Conservation (phyloP, 208 protist genomes). For the Angomonas ambiguus region DNA sequence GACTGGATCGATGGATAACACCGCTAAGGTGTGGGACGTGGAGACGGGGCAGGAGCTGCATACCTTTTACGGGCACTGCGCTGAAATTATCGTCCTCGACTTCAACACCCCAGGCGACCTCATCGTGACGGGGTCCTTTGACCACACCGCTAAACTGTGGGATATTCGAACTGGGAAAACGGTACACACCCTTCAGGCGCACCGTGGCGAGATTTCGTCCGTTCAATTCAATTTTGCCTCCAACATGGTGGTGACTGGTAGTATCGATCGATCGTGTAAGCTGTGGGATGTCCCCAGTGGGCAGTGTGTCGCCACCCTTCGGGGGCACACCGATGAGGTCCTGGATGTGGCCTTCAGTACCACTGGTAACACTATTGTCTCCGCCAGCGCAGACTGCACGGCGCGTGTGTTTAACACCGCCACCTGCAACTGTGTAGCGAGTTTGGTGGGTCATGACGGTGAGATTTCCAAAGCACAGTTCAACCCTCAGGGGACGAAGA, state of each 20-base stretch:
- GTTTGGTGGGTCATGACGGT: constrained; percentile 89
- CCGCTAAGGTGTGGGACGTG: constrained; percentile 92
- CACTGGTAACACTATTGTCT: constrained; percentile 85
- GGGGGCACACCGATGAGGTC: constrained; percentile 92
- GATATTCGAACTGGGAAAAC: constrained; percentile 83
- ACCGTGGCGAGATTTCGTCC: constrained; percentile 92
- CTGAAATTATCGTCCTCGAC: constrained; percentile 90
- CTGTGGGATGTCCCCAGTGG: constrained; percentile 93
- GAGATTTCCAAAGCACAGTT: constrained; percentile 95
- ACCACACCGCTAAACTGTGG: constrained; percentile 93
- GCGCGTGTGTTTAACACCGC: constrained; percentile 90
- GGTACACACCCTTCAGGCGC: constrained; percentile 88
- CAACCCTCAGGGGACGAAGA: constrained; percentile 93
- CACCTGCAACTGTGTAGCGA: constrained; percentile 84
- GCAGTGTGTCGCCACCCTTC: constrained; percentile 83
- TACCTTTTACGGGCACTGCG: constrained; percentile 90
- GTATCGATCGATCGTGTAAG: constrained; percentile 94
- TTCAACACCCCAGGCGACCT: constrained; percentile 78
- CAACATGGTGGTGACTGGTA: constrained; percentile 88
- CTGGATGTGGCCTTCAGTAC: constrained; percentile 92
- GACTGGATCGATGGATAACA: constrained; percentile 96
- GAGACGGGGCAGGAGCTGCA: constrained; percentile 88
- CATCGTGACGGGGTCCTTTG: constrained; percentile 93
- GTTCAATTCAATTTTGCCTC: constrained; percentile 93
- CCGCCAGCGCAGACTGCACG: constrained; percentile 93